Percentiles rank a stretch among this genome's conserved stretches.
Evolutionary conservation across 2,329 filamentous ascomycete genomes (phyloP).

Genomic region (Clonostachys chloroleuca): DNA sequence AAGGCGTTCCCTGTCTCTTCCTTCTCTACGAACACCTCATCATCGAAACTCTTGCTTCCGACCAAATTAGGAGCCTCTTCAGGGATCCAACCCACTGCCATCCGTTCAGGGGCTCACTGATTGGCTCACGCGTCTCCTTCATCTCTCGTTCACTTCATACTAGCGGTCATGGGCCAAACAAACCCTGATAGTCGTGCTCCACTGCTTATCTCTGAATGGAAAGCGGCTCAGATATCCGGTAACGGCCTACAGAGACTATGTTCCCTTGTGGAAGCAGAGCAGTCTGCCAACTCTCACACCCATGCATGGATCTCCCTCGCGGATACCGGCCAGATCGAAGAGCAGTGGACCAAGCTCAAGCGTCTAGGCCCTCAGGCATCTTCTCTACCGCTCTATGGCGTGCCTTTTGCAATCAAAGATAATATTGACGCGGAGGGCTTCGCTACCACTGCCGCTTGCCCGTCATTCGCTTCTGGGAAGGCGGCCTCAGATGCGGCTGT

Average conservation of each 20-base stretch:
- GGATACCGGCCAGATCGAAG: background rate
- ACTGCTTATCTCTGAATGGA: background rate
- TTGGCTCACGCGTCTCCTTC: too few relatives aligned
- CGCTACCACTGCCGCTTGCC: slow-evolving; percentile 48
- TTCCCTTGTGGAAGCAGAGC: background rate
- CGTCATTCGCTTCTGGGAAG: slow-evolving; percentile 38
- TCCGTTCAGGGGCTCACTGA: too few relatives aligned
- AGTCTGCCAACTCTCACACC: background rate
- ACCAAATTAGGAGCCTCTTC: too few relatives aligned
- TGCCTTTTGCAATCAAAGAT: slow-evolving; percentile 55
- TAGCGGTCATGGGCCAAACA: too few relatives aligned
- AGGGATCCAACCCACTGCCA: too few relatives aligned
- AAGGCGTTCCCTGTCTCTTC: too few relatives aligned
- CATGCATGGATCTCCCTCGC: background rate
- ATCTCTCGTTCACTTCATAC: too few relatives aligned
- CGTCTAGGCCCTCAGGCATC: background rate
- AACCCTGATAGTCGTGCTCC: background rate
- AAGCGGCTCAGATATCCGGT: background rate
- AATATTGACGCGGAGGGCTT: slow-evolving; percentile 48
- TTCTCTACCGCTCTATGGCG: slow-evolving; percentile 45
- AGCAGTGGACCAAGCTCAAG: background rate
- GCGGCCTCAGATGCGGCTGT: slow-evolving; percentile 38
- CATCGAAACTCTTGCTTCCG: too few relatives aligned
- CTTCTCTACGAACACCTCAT: too few relatives aligned
- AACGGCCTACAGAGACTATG: background rate